Conservation (phyloP, 495 filamentous ascomycete genomes). For the Thozetella sp. region DNA sequence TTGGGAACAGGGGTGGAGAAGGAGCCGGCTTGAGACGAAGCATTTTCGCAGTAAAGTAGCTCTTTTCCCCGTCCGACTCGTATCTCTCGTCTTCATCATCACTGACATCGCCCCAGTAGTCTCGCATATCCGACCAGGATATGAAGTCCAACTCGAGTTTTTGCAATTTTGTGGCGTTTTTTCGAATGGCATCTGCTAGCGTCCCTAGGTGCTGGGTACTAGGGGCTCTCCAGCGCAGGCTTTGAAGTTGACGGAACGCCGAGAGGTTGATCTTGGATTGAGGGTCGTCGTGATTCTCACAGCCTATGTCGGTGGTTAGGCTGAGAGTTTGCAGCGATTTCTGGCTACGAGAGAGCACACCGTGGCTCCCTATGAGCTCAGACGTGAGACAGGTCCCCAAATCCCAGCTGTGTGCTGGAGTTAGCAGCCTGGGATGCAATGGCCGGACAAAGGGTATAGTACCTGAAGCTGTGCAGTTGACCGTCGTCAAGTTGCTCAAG, state of each 20-base stretch:
- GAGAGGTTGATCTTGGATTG: not conserved
- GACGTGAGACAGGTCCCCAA: not conserved
- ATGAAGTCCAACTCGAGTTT: not conserved
- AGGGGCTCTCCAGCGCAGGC: not conserved
- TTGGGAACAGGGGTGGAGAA: not conserved
- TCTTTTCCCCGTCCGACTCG: no score
- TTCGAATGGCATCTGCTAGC: not conserved
- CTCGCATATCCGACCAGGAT: not conserved
- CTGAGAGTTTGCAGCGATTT: not conserved
- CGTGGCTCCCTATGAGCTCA: not conserved
- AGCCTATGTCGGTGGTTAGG: not conserved
- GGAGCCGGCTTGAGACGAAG: not conserved
- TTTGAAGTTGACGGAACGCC: not conserved
- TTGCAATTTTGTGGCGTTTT: not conserved
- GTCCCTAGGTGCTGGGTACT: not conserved
- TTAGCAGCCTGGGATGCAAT: not conserved
- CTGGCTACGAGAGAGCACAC: not conserved
- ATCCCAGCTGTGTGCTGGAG: not conserved
- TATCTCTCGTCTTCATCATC: not conserved
- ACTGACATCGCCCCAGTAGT: not conserved
- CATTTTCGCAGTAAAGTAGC: not conserved
- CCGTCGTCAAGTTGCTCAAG: not conserved
- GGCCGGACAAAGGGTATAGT: not conserved
- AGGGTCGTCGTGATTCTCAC: not conserved
- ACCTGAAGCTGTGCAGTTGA: slow-evolving; percentile 2